Conservation (phyloP, 306 rosid genomes). For the Sesbania bispinosa region DNA sequence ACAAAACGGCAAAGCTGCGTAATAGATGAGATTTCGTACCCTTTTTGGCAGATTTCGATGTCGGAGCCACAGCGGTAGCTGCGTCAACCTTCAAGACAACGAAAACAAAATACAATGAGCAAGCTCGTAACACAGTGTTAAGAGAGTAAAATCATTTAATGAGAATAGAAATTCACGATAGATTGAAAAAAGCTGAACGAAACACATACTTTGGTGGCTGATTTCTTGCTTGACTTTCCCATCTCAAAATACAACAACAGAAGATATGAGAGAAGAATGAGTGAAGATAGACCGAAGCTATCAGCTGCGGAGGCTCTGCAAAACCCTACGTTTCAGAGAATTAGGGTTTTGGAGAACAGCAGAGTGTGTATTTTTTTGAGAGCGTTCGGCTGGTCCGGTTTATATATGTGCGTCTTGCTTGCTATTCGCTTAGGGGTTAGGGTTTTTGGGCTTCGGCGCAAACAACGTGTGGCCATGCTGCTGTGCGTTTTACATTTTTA, state of each 20-base stretch:
- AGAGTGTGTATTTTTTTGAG: neutral
- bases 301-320: conserved; percentile 21
- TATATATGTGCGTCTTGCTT: conserved; percentile 4
- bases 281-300: neutral
- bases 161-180: neutral
- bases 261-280: neutral
- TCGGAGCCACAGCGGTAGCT: conserved; percentile 49
- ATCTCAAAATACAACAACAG: neutral
- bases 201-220: conserved; percentile 54
- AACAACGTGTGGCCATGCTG: neutral
- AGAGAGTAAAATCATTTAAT: neutral
- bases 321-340: conserved; percentile 40
- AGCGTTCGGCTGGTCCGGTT: neutral
- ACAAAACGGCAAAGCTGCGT: neutral
- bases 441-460: conserved; percentile 19
- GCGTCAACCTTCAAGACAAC: conserved; percentile 49
- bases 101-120: neutral
- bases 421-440: conserved; percentile 13
- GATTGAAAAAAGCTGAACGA: neutral
- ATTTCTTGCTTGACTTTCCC: conserved; percentile 84
- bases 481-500: conserved; percentile 15
- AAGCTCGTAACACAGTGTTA: neutral
- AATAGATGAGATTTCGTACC: conserved; percentile 25
- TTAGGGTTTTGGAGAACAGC: conserved; percentile 41
- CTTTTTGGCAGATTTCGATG: conserved; percentile 55